A percentile compares a stretch with the other conserved stretches of the same genome.
Conservation (phyloP, 2,329 filamentous ascomycete genomes). For the Aspergillus ibericus region DNA sequence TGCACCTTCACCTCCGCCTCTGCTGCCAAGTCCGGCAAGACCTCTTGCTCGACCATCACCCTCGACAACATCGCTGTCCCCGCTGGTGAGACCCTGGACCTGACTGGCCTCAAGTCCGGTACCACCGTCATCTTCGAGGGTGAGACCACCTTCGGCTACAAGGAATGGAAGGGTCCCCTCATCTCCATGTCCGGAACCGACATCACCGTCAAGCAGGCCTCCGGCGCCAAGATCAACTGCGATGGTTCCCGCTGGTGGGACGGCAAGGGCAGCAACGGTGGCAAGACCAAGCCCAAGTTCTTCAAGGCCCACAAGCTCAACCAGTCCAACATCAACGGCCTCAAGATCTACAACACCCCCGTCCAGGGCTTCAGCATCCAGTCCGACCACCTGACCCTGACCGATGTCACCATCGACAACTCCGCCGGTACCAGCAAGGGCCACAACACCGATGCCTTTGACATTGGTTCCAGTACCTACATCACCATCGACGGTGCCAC, state of each 20-base stretch:
- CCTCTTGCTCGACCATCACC: constrained; percentile 39
- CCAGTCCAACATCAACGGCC: constrained; percentile 30
- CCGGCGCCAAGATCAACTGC: constrained; percentile 57
- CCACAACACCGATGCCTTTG: constrained; percentile 63
- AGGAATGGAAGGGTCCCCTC: constrained; percentile 65
- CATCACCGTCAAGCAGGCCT: constrained; percentile 48
- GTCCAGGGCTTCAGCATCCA: constrained; percentile 39
- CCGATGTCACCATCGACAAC: constrained; percentile 59
- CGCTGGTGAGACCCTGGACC: constrained; percentile 38
- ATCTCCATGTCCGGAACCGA: constrained; percentile 60
- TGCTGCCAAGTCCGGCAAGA: constrained; percentile 27
- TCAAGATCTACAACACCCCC: constrained; percentile 36
- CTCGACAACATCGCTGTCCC: constrained; percentile 40
- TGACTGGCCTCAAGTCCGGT: constrained; percentile 33
- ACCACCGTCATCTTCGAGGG: constrained; percentile 61
- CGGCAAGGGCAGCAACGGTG: constrained; percentile 58
- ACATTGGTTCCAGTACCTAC: constrained; percentile 52
- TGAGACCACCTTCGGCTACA: constrained; percentile 66
- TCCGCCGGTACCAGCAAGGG: constrained; percentile 50
- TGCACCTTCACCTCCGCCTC: constrained; percentile 35
- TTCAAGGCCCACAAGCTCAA: constrained; percentile 49
- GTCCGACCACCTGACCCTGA: constrained; percentile 54
- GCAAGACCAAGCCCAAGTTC: constrained; percentile 65
- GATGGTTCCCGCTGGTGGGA: constrained; percentile 63
- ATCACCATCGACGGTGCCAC: constrained; percentile 55